Conservation (phyloP, 306 rosid species). For the Pachyrhizus erosus region DNA sequence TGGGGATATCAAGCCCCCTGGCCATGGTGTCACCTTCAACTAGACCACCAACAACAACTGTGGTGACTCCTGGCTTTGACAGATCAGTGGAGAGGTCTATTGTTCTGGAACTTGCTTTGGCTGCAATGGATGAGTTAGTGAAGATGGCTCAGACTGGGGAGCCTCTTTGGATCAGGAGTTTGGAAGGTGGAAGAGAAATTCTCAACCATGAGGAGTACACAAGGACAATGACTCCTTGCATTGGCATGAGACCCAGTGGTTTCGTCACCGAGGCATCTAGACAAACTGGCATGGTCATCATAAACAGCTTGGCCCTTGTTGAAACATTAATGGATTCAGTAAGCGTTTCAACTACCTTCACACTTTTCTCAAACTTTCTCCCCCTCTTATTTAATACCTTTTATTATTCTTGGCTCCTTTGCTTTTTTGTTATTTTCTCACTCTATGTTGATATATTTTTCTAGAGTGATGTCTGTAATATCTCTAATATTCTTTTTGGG, state of each 20-base stretch:
- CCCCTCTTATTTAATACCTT: neutral
- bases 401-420: neutral
- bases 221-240: constrained; percentile 73
- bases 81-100: constrained; percentile 77
- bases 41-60: constrained; percentile 39
- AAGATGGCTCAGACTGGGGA: constrained; percentile 83
- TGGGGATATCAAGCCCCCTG: constrained; percentile 56
- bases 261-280: constrained; percentile 85
- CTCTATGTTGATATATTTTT: neutral
- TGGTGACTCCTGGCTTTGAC: constrained; percentile 47
- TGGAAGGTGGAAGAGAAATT: constrained; percentile 76
- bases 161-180: constrained; percentile 80
- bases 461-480: too few relatives aligned
- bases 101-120: constrained; percentile 87
- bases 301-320: constrained; percentile 90
- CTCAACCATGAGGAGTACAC: constrained; percentile 79
- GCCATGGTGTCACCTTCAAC: constrained; percentile 45
- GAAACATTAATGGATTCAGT: constrained; percentile 95
- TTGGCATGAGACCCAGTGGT: constrained; percentile 83
- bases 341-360: constrained; percentile 24
- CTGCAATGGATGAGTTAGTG: constrained; percentile 92
- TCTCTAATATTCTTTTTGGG: too few relatives aligned
- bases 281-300: constrained; percentile 88
- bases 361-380: neutral
- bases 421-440: constrained; percentile 9